phyloP scores from a whole-genome alignment of 2,329 filamentous ascomycete genomes.

The Ascochyta viciae-villosae region DNA sequence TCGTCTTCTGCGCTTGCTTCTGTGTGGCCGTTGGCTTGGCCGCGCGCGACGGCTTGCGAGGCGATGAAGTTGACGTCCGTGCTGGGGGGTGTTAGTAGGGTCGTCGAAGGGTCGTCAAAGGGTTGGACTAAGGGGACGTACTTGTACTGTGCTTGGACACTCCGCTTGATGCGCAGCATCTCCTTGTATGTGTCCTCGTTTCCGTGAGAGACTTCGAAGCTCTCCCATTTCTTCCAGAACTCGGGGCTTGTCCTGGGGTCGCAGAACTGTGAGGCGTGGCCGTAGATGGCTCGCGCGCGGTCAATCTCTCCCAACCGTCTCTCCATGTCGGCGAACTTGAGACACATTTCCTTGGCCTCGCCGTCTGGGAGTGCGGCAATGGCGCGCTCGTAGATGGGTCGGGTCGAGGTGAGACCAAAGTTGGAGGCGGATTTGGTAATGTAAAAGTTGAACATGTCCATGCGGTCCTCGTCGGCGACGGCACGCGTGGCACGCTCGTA shows the following conservation, averaged over 20 bases:
- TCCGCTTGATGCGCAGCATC: constrained; percentile 97
- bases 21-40: constrained; percentile 63
- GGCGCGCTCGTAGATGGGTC: constrained; percentile 94
- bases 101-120: background rate
- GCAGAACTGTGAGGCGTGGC: constrained; percentile 95
- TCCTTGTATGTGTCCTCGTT: constrained; percentile 99
- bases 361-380: constrained; percentile 91
- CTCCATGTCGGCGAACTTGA: constrained; percentile 99
- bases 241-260: constrained; percentile 87
- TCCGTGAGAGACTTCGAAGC: constrained; percentile 95
- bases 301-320: constrained; percentile 91
- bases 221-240: constrained; percentile 98
- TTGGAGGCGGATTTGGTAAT: constrained; percentile 99
- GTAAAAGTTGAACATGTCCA: constrained; percentile 99
- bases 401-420: constrained; percentile 92
- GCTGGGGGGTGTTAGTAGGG: constrained; percentile 52
- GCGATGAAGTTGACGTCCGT: constrained; percentile 99
- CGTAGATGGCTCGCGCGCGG: constrained; percentile 92
- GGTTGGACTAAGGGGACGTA: constrained; percentile 49
- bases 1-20: constrained; percentile 51
- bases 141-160: constrained; percentile 97
- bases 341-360: constrained; percentile 96
- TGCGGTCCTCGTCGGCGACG: constrained; percentile 90
- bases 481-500: constrained; percentile 96
- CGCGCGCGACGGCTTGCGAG: constrained; percentile 87